phyloP scores from a whole-genome alignment of 306 rosid genomes.

The Fagus crenata region DNA sequence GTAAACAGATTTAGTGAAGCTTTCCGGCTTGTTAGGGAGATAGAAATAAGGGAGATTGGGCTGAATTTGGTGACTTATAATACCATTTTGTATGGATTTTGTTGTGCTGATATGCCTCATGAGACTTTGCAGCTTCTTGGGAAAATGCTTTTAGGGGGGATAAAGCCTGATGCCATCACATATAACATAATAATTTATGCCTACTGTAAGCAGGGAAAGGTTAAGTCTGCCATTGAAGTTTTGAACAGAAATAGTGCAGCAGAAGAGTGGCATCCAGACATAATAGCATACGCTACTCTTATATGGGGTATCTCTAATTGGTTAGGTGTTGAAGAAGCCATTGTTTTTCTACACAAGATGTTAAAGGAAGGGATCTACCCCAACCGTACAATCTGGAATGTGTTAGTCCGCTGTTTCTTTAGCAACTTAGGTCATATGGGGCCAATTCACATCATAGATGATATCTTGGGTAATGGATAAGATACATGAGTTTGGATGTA shows the following conservation, averaged over 20 bases:
- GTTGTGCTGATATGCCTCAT: constrained; percentile 51
- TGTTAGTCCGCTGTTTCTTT: constrained; percentile 66
- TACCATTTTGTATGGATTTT: constrained; percentile 72
- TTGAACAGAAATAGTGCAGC: constrained; percentile 44
- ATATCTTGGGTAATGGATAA: constrained; percentile 48
- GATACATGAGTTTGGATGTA: constrained; percentile 5
- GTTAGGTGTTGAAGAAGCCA: constrained; percentile 64
- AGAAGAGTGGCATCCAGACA: constrained; percentile 65
- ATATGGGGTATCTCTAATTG: constrained; percentile 68
- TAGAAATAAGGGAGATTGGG: constrained; percentile 50
- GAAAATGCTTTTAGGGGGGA: constrained; percentile 66
- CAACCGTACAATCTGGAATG: constrained; percentile 70
- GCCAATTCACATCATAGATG: constrained; percentile 71
- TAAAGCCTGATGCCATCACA: constrained; percentile 56
- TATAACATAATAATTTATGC: constrained; percentile 53
- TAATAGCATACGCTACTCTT: constrained; percentile 63
- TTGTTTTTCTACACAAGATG: constrained; percentile 65
- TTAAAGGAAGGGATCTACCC: constrained; percentile 58
- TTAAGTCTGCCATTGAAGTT: constrained; percentile 52
- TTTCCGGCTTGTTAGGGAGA: constrained; percentile 54
- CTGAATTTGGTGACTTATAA: constrained; percentile 66
- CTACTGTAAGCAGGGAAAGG: constrained; percentile 65
- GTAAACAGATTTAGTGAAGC: constrained; percentile 56
- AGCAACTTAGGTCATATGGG: constrained; percentile 74
- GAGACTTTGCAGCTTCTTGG: constrained; percentile 61